These are phyloP conservation scores for Botrytis cinerea DNA, from an alignment of 2,329 filamentous ascomycete species.

Conservation along the genomic window DNA sequence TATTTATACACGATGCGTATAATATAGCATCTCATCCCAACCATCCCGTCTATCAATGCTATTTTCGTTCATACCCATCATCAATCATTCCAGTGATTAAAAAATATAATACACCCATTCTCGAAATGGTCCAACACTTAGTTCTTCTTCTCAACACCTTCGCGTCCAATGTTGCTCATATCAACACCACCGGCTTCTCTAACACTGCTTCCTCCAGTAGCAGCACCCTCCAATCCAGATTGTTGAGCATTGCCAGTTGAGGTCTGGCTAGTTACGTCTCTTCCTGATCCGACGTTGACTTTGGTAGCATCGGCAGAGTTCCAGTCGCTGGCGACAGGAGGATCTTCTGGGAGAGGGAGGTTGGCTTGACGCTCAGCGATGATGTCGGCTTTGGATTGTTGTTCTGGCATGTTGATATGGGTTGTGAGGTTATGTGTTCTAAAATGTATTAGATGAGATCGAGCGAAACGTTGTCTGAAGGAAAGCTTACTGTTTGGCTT, in stretches of 20 bases:
- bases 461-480: neutral
- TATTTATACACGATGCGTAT: conserved; percentile 1
- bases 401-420: conserved; percentile 39
- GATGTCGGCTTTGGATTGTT: conserved; percentile 58
- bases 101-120: neutral
- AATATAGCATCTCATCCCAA: neutral
- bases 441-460: neutral
- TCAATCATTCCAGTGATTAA: conserved; percentile 6
- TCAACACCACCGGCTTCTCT: conserved; percentile 52
- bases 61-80: conserved; percentile 4
- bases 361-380: conserved; percentile 70
- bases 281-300: conserved; percentile 63
- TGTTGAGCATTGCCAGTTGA: conserved; percentile 52
- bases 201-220: conserved; percentile 57
- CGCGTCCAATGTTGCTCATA: conserved; percentile 62
- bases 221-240: conserved; percentile 58
- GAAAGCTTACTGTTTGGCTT: neutral
- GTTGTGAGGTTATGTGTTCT: neutral
- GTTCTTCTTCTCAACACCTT: conserved; percentile 55
- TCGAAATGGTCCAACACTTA: neutral
- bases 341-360: conserved; percentile 77
- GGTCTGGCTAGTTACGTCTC: conserved; percentile 47
- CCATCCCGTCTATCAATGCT: conserved; percentile 1
- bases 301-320: conserved; percentile 69
- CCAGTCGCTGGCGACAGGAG: conserved; percentile 75